phyloP scores from a whole-genome alignment of 1,284 basidiomycete species.

The Microbotryum scabiosae region DNA sequence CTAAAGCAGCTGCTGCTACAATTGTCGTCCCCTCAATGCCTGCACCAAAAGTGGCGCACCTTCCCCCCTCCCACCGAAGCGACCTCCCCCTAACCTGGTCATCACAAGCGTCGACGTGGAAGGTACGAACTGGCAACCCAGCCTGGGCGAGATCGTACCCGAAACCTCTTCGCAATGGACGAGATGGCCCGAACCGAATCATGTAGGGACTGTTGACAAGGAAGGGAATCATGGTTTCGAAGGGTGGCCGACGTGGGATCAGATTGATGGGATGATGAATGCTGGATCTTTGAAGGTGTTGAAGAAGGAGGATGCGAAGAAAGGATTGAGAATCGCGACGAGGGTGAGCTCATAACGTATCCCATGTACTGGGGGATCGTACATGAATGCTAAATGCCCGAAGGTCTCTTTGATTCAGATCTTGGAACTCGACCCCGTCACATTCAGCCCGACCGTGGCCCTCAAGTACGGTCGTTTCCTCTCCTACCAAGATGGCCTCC shows the following conservation, averaged over 20 bases:
- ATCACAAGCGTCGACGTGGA: constrained; percentile 31
- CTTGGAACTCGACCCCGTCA: constrained; percentile 29
- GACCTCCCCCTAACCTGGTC: constrained; percentile 24
- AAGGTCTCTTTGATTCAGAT: constrained; percentile 8
- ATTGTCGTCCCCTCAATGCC: no score
- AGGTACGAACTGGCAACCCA: constrained; percentile 17
- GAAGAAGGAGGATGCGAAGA: no score
- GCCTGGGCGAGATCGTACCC: constrained; percentile 6
- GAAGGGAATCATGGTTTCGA: background rate
- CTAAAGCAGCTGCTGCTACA: no score
- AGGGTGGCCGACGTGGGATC: no score
- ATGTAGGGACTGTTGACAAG: background rate
- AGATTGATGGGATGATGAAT: no score
- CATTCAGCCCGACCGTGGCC: constrained; percentile 24
- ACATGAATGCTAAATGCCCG: no score
- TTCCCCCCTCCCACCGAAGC: constrained; percentile 5
- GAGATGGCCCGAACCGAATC: background rate
- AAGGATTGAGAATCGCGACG: constrained; percentile 9
- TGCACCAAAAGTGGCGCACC: no score
- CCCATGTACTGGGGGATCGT: background rate
- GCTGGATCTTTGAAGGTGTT: no score
- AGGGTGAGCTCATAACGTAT: constrained; percentile 12
- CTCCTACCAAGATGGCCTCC: background rate
- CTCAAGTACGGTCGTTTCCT: constrained; percentile 29
- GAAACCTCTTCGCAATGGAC: constrained; percentile 18